phyloP scores from a whole-genome alignment of 140 eudicot genomes.

The Oenanthe javanica region DNA sequence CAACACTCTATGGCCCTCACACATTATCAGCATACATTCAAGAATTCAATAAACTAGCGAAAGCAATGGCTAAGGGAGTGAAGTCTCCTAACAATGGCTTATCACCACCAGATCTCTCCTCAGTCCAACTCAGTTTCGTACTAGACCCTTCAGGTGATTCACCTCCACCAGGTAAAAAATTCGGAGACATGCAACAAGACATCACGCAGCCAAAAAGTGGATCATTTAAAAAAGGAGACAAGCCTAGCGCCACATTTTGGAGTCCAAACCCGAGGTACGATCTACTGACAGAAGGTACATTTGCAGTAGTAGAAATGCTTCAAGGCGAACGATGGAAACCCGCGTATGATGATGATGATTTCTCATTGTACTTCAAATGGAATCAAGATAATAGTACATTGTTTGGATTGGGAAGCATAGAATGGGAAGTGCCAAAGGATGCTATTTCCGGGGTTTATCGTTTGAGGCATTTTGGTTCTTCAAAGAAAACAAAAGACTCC shows the following conservation, averaged over 20 bases:
- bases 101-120: conserved; percentile 58
- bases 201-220: conserved; percentile 32
- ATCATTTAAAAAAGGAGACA: conserved; percentile 35
- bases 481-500: conserved; percentile 31
- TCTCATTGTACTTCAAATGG: conserved; percentile 55
- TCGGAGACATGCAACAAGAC: conserved; percentile 59
- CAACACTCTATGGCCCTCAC: conserved; percentile 75
- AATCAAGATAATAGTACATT: conserved; percentile 14
- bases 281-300: conserved; percentile 61
- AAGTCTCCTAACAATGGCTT: conserved; percentile 28
- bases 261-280: conserved; percentile 62
- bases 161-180: conserved; percentile 51
- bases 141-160: conserved; percentile 42
- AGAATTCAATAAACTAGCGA: conserved; percentile 71
- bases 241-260: conserved; percentile 47
- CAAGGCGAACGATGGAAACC: conserved; percentile 45
- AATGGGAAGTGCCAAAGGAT: conserved; percentile 58
- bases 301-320: conserved; percentile 62
- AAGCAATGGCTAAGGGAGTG: conserved; percentile 41
- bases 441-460: conserved; percentile 52
- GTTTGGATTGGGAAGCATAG: conserved; percentile 45
- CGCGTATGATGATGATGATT: conserved; percentile 59
- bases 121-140: conserved; percentile 36
- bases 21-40: conserved; percentile 67
- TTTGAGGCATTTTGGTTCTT: conserved; percentile 60